Conservation (phyloP, 2,329 filamentous ascomycete genomes). For the Zymoseptoria crescenta region DNA sequence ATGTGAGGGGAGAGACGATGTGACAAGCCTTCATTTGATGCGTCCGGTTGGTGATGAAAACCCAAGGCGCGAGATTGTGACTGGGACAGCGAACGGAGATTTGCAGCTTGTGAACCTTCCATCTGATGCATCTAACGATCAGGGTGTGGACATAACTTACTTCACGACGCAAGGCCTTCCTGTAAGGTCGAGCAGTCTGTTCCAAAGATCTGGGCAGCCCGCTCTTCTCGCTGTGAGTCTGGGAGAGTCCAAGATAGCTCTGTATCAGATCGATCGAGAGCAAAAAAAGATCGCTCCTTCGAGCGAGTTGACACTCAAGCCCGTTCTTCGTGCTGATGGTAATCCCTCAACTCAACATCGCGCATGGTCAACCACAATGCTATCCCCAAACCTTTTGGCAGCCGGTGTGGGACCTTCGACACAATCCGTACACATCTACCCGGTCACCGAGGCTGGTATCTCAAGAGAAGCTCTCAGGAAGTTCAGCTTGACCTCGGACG, state of each 20-base stretch:
- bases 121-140: slow-evolving; percentile 6
- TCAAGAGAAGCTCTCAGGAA: slow-evolving; percentile 32
- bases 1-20: slow-evolving; percentile 50
- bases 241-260: slow-evolving; percentile 35
- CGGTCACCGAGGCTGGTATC: slow-evolving; percentile 41
- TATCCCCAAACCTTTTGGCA: slow-evolving; percentile 44
- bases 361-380: slow-evolving; percentile 46
- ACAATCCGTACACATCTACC: slow-evolving; percentile 43
- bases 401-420: slow-evolving; percentile 41
- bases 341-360: slow-evolving; percentile 18
- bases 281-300: slow-evolving; percentile 30
- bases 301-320: slow-evolving; percentile 27
- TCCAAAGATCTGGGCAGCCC: slow-evolving; percentile 8
- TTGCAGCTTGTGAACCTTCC: slow-evolving; percentile 34
- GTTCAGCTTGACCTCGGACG: slow-evolving; percentile 30
- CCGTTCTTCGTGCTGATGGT: slow-evolving; percentile 11
- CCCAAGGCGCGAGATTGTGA: slow-evolving; percentile 41
- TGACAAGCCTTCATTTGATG: slow-evolving; percentile 50
- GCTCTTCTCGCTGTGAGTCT: slow-evolving; percentile 46
- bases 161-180: slow-evolving; percentile 39
- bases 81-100: slow-evolving; percentile 50
- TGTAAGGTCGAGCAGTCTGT: slow-evolving; percentile 38
- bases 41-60: slow-evolving; percentile 26
- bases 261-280: slow-evolving; percentile 23
- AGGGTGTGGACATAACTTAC: slow-evolving; percentile 28